phyloP scores from a whole-genome alignment of 139 green algal genomes.

The Chlorella sorokiniana region DNA sequence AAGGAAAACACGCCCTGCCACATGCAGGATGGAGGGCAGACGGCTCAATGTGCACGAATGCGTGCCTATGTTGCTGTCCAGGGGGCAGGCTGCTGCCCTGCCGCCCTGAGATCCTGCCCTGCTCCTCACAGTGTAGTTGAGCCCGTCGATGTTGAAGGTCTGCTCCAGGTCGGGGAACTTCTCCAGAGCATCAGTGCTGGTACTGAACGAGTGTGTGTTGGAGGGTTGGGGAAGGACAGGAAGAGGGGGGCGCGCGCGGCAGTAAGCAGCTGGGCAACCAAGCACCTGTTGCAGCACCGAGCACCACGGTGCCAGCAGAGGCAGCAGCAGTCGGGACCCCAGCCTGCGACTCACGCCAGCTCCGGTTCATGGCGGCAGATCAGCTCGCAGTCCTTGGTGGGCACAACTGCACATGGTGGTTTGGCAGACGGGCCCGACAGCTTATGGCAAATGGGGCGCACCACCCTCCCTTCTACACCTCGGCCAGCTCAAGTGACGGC shows the following conservation, averaged over 20 bases:
- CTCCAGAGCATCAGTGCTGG: neutral
- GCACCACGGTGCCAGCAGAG: too few relatives aligned
- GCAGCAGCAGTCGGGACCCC: neutral
- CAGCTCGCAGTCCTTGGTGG: slow-evolving; percentile 27
- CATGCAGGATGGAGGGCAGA: too few relatives aligned
- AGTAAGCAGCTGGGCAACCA: too few relatives aligned
- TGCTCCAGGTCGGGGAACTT: neutral
- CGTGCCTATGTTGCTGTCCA: too few relatives aligned
- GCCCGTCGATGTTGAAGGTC: slow-evolving; percentile 13
- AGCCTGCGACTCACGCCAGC: neutral
- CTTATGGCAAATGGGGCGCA: neutral
- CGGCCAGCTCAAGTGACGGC: neutral
- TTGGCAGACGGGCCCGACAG: neutral
- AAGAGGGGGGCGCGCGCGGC: too few relatives aligned
- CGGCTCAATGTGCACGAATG: too few relatives aligned
- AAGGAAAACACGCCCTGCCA: slow-evolving; percentile 8
- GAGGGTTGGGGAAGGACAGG: neutral
- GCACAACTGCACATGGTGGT: slow-evolving; percentile 1
- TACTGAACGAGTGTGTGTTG: neutral
- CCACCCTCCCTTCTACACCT: neutral
- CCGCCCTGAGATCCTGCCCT: neutral
- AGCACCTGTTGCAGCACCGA: too few relatives aligned
- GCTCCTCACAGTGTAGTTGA: neutral
- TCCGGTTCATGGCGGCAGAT: slow-evolving; percentile 46
- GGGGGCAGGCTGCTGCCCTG: too few relatives aligned